Conservation (phyloP, 192 early-diverging fungal species). For the Podila horticola region DNA sequence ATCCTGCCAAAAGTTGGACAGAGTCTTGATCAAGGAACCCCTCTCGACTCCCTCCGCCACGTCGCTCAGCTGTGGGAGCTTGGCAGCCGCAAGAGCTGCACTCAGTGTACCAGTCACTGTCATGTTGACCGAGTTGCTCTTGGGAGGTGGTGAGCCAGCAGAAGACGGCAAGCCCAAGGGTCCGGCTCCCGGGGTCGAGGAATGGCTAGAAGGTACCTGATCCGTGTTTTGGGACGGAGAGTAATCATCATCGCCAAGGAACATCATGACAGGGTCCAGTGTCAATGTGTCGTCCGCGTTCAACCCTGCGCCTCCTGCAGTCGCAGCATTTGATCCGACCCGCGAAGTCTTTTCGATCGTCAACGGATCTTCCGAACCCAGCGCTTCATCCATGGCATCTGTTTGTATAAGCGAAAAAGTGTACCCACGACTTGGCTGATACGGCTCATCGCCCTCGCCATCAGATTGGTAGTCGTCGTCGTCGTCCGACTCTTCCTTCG, state of each 20-base stretch:
- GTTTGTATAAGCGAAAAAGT: conserved; percentile 63
- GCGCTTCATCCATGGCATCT: conserved; percentile 64
- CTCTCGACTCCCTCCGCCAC: conserved; percentile 42
- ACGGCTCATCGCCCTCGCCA: conserved; percentile 50
- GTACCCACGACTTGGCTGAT: conserved; percentile 48
- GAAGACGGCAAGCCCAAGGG: not conserved
- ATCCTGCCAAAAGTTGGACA: conserved; percentile 79
- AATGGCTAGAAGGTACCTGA: not conserved
- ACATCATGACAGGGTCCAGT: conserved; percentile 48
- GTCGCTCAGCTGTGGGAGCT: conserved; percentile 42
- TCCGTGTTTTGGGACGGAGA: conserved; percentile 8
- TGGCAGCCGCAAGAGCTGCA: conserved; percentile 40
- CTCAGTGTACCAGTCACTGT: conserved; percentile 46
- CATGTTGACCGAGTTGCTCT: conserved; percentile 50
- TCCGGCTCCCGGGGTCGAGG: not conserved
- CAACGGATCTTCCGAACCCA: conserved; percentile 47
- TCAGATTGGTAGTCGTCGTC: conserved; percentile 63
- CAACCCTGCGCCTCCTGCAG: not conserved
- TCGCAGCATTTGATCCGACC: not conserved
- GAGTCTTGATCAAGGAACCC: conserved; percentile 78
- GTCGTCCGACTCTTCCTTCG: conserved; percentile 68
- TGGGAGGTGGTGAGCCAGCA: conserved; percentile 26
- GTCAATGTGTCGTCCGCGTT: conserved; percentile 40
- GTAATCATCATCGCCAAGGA: conserved; percentile 48
- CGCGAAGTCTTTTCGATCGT: conserved; percentile 18